Evolutionary conservation across 495 filamentous ascomycete genomes (phyloP), one percentile per base, ranked within the genome.

Genomic region (Recurvomyces mirabilis): DNA sequence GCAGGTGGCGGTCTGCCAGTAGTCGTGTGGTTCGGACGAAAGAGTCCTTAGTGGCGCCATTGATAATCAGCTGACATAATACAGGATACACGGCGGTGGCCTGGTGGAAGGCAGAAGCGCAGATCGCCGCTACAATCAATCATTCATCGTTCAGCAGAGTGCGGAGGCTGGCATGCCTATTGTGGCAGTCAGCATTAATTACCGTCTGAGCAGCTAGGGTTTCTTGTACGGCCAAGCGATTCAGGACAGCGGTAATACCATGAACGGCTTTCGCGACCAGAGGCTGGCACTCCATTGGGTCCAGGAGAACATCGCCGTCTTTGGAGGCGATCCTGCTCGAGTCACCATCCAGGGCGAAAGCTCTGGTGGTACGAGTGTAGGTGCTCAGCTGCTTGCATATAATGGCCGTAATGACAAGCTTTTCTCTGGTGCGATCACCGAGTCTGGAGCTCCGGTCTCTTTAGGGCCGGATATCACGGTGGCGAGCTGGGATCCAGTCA

Each of bases 271-370:
- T 20, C 49, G 49, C 12, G 62, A 65, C 36, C 62, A 65, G 44
- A 43, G 59, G 20, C 28, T 59, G 6, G 62, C 50, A 2, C 31
- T 65, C 24, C 35, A 64, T 20, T 65, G 59, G 59, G 49, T 61
- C 6, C 49, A 52, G 17, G 59, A 64, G 31, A 64, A 65, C 45
- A 62, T 64, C 29, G 57, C 48, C 1, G 49, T 56, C 1, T 65
- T 65, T 34, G 62, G 62, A 3, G 62, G 62, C 15, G 61, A 65
- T 34, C 54, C 59, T 2, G 15, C 29, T 4, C 54, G 54, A 37
- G 81, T 84, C 12, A 83, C 78, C 14, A 79, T 84, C 41, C 83
- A 76, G 76, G 82, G 81, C 26, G 78, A 84, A 54, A 81, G 75
- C 2, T 81, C 82, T 1, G 83, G 82, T 4, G 67, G 76, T 12